Evolutionary conservation across 2,329 filamentous ascomycete genomes (phyloP).

Genomic region (Cordyceps tenuipes): DNA sequence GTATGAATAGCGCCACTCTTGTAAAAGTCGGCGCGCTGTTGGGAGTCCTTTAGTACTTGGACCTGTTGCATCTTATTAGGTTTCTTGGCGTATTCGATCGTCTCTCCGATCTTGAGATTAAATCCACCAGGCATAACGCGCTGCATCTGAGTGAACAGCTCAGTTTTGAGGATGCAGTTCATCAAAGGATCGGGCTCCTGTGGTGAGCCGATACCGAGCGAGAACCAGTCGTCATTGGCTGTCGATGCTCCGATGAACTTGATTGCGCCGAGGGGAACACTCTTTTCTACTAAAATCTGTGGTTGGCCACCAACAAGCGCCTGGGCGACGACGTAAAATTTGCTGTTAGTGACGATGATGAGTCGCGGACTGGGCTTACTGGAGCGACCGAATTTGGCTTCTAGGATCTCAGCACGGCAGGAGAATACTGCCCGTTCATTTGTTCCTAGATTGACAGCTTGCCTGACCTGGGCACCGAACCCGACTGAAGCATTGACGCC

Average conservation of each 20-base stretch:
- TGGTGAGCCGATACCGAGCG: constrained; percentile 77
- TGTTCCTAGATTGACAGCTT: constrained; percentile 58
- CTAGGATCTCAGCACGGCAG: constrained; percentile 78
- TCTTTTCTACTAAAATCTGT: constrained; percentile 71
- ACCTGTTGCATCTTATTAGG: constrained; percentile 83
- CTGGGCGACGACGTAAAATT: constrained; percentile 85
- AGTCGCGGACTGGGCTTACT: constrained; percentile 87
- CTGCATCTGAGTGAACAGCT: constrained; percentile 89
- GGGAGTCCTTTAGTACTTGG: constrained; percentile 84
- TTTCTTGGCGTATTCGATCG: constrained; percentile 95
- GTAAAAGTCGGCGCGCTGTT: constrained; percentile 71
- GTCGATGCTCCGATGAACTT: constrained; percentile 78
- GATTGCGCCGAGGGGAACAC: constrained; percentile 77
- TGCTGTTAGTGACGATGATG: constrained; percentile 74
- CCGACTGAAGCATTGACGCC: constrained; percentile 75
- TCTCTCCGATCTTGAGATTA: constrained; percentile 72
- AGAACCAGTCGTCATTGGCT: constrained; percentile 93
- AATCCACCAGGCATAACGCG: constrained; percentile 71
- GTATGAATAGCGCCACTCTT: constrained; percentile 92
- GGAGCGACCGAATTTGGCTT: constrained; percentile 92
- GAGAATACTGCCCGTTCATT: constrained; percentile 81
- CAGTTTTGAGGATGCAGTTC: constrained; percentile 92
- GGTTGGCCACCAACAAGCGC: constrained; percentile 73
- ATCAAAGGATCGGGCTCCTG: constrained; percentile 91
- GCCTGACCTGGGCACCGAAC: constrained; percentile 72